phyloP scores from a whole-genome alignment of 495 filamentous ascomycete genomes.

The Penicillium longicatenatum region DNA sequence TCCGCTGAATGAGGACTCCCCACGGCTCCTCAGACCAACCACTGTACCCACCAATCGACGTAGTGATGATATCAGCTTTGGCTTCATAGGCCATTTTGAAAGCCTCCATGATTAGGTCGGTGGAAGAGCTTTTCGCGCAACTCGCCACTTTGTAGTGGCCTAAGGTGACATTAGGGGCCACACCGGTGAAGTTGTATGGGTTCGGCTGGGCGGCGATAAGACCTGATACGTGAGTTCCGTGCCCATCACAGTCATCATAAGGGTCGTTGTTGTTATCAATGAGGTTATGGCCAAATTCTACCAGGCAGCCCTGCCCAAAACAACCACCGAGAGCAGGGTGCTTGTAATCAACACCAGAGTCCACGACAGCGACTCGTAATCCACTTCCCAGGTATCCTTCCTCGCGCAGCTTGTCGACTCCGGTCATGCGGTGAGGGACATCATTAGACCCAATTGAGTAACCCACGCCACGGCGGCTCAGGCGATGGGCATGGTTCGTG shows the following conservation, averaged over 20 bases:
- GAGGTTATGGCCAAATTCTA: constrained; percentile 45
- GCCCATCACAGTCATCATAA: constrained; percentile 4
- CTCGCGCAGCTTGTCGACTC: constrained; percentile 25
- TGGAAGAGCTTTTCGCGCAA: constrained; percentile 43
- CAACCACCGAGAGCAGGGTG: constrained; percentile 62
- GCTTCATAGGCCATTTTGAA: constrained; percentile 59
- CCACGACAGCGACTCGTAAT: constrained; percentile 28
- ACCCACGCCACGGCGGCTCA: constrained; percentile 6
- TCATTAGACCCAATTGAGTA: constrained; percentile 10
- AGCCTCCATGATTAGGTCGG: constrained; percentile 56
- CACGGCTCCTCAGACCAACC: constrained; percentile 51
- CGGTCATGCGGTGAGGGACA: constrained; percentile 23
- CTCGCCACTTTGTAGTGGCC: constrained; percentile 59
- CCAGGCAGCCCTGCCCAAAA: constrained; percentile 54
- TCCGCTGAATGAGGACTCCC: constrained; percentile 7
- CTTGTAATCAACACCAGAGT: constrained; percentile 55
- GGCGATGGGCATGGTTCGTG: not conserved
- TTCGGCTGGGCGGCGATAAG: constrained; percentile 52
- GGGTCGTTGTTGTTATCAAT: constrained; percentile 14
- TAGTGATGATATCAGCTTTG: constrained; percentile 61
- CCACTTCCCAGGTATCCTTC: constrained; percentile 20
- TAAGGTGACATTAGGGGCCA: constrained; percentile 54
- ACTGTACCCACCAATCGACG: constrained; percentile 56
- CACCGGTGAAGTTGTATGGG: constrained; percentile 53
- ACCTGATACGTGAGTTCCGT: constrained; percentile 37